These are phyloP conservation scores for Leccinum uliginosum DNA, from an alignment of 768 basidiomycete species.

Conservation along the genomic window DNA sequence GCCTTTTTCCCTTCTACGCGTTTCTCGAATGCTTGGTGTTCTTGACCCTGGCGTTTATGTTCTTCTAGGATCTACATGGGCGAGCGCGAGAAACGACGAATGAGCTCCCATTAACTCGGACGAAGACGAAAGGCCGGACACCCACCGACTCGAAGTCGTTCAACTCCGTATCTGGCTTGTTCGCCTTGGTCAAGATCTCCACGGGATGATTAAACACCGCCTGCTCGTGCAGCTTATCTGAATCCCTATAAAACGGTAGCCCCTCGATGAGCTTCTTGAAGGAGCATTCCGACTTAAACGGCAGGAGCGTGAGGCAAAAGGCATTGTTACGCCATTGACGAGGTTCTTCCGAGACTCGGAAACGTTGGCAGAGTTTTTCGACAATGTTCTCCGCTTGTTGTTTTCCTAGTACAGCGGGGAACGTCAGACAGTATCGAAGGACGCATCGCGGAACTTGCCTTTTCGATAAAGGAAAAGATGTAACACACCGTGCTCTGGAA, in stretches of 20 bases:
- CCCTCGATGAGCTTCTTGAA: slow-evolving; percentile 96
- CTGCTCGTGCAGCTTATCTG: slow-evolving; percentile 84
- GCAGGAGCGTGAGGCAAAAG: slow-evolving; percentile 88
- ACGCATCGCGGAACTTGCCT: slow-evolving; percentile 44
- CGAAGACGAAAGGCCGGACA: background rate
- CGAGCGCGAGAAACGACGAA: background rate
- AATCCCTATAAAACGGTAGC: slow-evolving; percentile 79
- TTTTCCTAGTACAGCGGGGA: slow-evolving; percentile 64
- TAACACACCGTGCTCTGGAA: slow-evolving; percentile 89
- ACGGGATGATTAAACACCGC: slow-evolving; percentile 75
- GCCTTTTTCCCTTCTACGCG: slow-evolving; percentile 79
- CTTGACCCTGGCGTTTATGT: slow-evolving; percentile 77
- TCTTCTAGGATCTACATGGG: slow-evolving; percentile 74
- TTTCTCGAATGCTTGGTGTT: slow-evolving; percentile 87
- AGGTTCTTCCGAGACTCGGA: slow-evolving; percentile 81
- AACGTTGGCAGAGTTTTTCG: slow-evolving; percentile 95
- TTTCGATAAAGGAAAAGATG: slow-evolving; percentile 96
- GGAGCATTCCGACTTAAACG: slow-evolving; percentile 95
- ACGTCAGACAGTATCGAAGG: background rate
- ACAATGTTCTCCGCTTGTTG: slow-evolving; percentile 92
- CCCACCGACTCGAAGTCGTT: slow-evolving; percentile 89
- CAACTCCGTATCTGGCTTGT: slow-evolving; percentile 89
- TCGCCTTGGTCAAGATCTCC: slow-evolving; percentile 88
- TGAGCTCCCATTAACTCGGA: background rate
- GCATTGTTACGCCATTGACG: slow-evolving; percentile 98